Base-by-base conservation (phyloP, 139 green algal species). In the Edaphochlamys debaryana region DNA sequence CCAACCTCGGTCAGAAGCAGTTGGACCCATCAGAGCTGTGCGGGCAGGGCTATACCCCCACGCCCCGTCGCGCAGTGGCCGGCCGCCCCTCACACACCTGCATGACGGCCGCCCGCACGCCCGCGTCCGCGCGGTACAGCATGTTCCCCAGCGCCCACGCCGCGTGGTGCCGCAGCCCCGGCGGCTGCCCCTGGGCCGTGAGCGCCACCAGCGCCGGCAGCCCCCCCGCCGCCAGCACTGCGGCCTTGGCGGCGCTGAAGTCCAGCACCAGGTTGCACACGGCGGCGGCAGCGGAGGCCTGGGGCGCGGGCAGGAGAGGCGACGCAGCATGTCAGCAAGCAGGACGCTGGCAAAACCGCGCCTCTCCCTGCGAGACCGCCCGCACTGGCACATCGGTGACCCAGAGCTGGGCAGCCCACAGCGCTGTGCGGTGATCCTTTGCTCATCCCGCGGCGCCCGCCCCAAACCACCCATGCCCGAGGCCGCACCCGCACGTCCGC, bases 211-310 rank as follows among this genome's bases (percentile, higher is more conserved):
- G 89, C 34, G 64, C 64, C 3, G 37, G 7, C 52, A 83, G 52
- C 25, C 73, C 81, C 54, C 69, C 70, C 19, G 79, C 78, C 17
- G 79, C 37, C 45, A 98, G 87, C 66, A 96, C 77, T 20, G 79
- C 62, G 3, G 89, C 85, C 82, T 97, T 96, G n/a, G 92, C 87
- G 7, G 74, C 48, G 19, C 77, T 91, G 77, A 96, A 95, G 36
- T 97, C 94, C 17, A 98, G 87, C 32, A 96, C 88, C 50, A 98
- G 86, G 88, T 98, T 98, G 90, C 94, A 96, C 11, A 97, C 34
- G 2, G 94, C 88, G 52, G 85, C 90, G 2, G 92, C 86, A 41
- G 92, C 93, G 36, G 86, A 87, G 20, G 82, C 79, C 91, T 95
- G 89, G 27, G 67, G 1, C 3, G n/a, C 42, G 64, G 40, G 38